Evolutionary conservation across 2,329 filamentous ascomycete genomes (phyloP), one percentile per base, ranked within the genome.

Genomic region (Zalaria obscura): DNA sequence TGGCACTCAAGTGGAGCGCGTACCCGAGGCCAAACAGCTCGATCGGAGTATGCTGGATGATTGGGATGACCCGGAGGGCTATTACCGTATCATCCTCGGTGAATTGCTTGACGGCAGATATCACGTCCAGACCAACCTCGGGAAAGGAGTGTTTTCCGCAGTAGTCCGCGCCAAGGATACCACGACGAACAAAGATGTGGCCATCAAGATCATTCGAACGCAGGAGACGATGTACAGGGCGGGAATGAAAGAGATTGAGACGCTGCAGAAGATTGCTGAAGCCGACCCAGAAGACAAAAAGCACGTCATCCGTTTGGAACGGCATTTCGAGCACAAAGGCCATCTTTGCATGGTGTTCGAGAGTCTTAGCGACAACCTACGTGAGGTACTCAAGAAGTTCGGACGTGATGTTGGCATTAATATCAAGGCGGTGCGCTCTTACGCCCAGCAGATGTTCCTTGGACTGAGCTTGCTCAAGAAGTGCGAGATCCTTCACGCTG

Each of bases 331-430:
- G 54, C 88, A 94, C 67, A 93, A 93, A 58, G 83, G 83, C 1
- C 91, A 98, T 66, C 65, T 98, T 38, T 98, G 91, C 62, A 87
- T 98, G 72, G 86, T 88, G 0, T 98, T 98, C 62, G 91, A 98
- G 63, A 91, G 93, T 58, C 70, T 98, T 50, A 72, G 84, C 57
- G 78, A 93, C 68, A 96, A 98, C 55, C 65, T 98, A 44, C 81
- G 93, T 49, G 89, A 96, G 58, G 83, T 96, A 4, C 63, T 98
- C 51, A 93, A 91, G 62, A 95, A 95, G 58, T 95, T 93, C 59
- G 91, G 89, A 44, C 84, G 91, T 51, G 88, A 94, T 53, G 79
- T 93, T 37, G 91, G 91, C 48, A 84, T 98, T 64, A 93, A 93
- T 53, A 65, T 96, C 41, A 76, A 76, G 46, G 89, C 88, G 7